phyloP scores from a whole-genome alignment of 768 basidiomycete genomes.

The Pulveroboletus sp. region DNA sequence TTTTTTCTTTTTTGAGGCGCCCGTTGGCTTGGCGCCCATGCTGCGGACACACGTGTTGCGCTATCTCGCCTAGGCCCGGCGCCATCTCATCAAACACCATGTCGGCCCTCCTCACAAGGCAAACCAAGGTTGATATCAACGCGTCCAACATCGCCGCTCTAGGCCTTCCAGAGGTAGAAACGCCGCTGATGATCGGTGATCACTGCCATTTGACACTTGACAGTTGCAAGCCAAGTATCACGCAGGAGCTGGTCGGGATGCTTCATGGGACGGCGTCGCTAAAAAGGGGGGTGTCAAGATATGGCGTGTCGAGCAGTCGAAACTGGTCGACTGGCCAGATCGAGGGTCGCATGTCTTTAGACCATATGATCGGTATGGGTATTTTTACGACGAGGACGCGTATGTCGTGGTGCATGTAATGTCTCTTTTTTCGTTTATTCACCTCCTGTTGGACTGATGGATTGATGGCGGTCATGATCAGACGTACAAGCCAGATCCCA shows the following conservation, averaged over 20 bases:
- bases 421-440: not conserved
- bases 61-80: not conserved
- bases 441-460: not conserved
- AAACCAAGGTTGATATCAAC: constrained; percentile 45
- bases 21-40: constrained; percentile 4
- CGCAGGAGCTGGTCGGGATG: constrained; percentile 44
- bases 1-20: not conserved
- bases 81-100: constrained; percentile 3
- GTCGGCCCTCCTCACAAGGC: constrained; percentile 6
- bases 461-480: constrained; percentile 17
- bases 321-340: constrained; percentile 33
- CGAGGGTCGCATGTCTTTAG: constrained; percentile 3
- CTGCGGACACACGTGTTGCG: constrained; percentile 15
- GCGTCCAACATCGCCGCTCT: constrained; percentile 63
- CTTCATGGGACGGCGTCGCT: constrained; percentile 51
- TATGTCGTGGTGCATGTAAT: constrained; percentile 63
- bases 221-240: constrained; percentile 49
- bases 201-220: not conserved
- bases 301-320: constrained; percentile 60
- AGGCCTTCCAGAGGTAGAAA: constrained; percentile 52
- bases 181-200: not conserved
- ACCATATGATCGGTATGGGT: constrained; percentile 39
- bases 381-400: constrained; percentile 64
- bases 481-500: constrained; percentile 55
- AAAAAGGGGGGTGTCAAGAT: constrained; percentile 43